Conservation (phyloP, 2,329 filamentous ascomycete genomes). For the Aplosporella prunicola region DNA sequence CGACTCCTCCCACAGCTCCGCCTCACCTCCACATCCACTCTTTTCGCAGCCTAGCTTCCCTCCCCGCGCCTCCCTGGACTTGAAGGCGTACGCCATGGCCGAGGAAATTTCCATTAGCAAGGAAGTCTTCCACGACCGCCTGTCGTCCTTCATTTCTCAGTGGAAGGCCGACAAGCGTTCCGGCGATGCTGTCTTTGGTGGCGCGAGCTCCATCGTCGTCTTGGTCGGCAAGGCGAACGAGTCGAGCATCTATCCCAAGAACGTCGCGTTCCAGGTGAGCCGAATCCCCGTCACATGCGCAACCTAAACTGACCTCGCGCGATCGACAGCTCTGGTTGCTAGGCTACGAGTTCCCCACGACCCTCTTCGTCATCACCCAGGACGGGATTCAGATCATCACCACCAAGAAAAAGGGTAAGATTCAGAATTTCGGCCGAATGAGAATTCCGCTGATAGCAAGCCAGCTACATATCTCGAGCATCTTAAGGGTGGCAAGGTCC, state of each 20-base stretch:
- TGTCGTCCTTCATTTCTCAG: constrained; percentile 74
- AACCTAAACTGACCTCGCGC: constrained; percentile 12
- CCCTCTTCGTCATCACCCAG: constrained; percentile 81
- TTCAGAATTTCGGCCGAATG: constrained; percentile 12
- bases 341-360: constrained; percentile 96
- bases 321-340: constrained; percentile 80
- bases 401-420: constrained; percentile 86
- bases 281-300: constrained; percentile 9
- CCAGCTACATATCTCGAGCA: constrained; percentile 85
- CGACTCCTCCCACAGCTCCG: constrained; percentile 11
- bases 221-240: constrained; percentile 95
- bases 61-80: constrained; percentile 13
- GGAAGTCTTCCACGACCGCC: constrained; percentile 85
- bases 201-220: constrained; percentile 76
- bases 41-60: constrained; percentile 12
- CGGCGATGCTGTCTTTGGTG: constrained; percentile 75
- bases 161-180: constrained; percentile 96
- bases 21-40: constrained; percentile 11
- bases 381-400: constrained; percentile 88
- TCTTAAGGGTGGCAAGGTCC: constrained; percentile 83
- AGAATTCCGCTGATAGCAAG: constrained; percentile 24
- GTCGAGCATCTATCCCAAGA: constrained; percentile 80
- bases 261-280: constrained; percentile 88
- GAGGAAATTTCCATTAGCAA: constrained; percentile 86
- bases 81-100: constrained; percentile 42